A percentile compares a stretch with the other conserved stretches of the same genome.
phyloP scores from a whole-genome alignment of 208 protist genomes.

The Leishmania turanica region DNA sequence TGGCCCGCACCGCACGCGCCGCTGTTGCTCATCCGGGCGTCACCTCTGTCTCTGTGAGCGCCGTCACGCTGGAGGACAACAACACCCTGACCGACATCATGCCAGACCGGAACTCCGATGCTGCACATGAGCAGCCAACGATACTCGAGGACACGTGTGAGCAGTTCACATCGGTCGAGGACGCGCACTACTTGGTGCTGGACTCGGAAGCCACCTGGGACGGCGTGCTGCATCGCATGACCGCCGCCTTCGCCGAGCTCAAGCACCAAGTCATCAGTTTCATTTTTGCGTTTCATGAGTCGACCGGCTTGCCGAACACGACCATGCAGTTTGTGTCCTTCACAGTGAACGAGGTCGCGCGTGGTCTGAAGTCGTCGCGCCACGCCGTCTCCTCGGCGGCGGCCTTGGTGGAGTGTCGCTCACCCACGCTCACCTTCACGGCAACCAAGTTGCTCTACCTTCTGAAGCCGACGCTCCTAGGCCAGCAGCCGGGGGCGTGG shows the following conservation, averaged over 20 bases:
- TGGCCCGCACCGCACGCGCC: slow-evolving; percentile 29
- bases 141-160: slow-evolving; percentile 70
- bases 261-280: slow-evolving; percentile 70
- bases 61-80: slow-evolving; percentile 57
- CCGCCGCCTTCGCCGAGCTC: slow-evolving; percentile 17
- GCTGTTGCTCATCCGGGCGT: slow-evolving; percentile 26
- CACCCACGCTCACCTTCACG: slow-evolving; percentile 51
- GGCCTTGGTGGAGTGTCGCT: slow-evolving; percentile 58
- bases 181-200: slow-evolving; percentile 49
- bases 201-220: slow-evolving; percentile 22
- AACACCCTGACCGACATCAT: slow-evolving; percentile 57
- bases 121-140: slow-evolving; percentile 32
- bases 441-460: slow-evolving; percentile 69
- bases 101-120: slow-evolving; percentile 1
- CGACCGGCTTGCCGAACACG: slow-evolving; percentile 55
- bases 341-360: slow-evolving; percentile 51
- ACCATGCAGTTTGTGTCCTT: slow-evolving; percentile 85
- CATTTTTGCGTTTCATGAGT: slow-evolving; percentile 51
- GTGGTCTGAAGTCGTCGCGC: slow-evolving; percentile 66
- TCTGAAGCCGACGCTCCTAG: slow-evolving; percentile 71
- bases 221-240: slow-evolving; percentile 26
- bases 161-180: slow-evolving; percentile 72
- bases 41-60: slow-evolving; percentile 49
- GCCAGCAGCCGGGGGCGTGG: slow-evolving; percentile 68
- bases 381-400: slow-evolving; percentile 68